Conservation (phyloP, 768 basidiomycete genomes). For the Russula earlei region DNA sequence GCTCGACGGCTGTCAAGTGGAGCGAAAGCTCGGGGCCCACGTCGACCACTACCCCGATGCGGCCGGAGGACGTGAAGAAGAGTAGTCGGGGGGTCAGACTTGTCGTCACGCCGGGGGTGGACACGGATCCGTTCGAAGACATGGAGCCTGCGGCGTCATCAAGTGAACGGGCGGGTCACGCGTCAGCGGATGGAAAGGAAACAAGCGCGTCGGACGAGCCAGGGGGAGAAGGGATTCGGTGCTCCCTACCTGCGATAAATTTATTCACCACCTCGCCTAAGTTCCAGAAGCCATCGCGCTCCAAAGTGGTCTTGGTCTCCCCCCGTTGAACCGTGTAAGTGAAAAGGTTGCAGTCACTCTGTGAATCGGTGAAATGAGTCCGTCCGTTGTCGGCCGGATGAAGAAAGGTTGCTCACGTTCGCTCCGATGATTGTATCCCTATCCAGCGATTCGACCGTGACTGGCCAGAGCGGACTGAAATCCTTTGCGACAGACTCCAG, state of each 20-base stretch:
- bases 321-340: constrained; percentile 44
- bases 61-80: constrained; percentile 71
- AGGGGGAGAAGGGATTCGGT: no score
- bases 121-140: constrained; percentile 34
- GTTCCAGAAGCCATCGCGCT: constrained; percentile 61
- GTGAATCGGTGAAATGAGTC: neutral
- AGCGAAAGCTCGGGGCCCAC: constrained; percentile 45
- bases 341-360: constrained; percentile 64
- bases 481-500: constrained; percentile 52
- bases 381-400: neutral
- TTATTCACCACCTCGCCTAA: constrained; percentile 71
- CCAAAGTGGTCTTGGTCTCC: constrained; percentile 39
- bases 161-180: neutral
- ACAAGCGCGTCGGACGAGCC: no score
- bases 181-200: no score
- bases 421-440: constrained; percentile 55
- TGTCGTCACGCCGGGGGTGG: constrained; percentile 21
- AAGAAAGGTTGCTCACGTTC: constrained; percentile 43
- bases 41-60: constrained; percentile 65
- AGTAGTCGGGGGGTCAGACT: constrained; percentile 49
- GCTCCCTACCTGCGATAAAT: constrained; percentile 50
- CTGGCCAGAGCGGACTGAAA: constrained; percentile 67
- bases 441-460: constrained; percentile 50
- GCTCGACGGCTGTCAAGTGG: constrained; percentile 59
- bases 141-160: constrained; percentile 41